Base-by-base conservation (phyloP, 108 stramenopile genomes). In the Stephanodiscus triporus region DNA sequence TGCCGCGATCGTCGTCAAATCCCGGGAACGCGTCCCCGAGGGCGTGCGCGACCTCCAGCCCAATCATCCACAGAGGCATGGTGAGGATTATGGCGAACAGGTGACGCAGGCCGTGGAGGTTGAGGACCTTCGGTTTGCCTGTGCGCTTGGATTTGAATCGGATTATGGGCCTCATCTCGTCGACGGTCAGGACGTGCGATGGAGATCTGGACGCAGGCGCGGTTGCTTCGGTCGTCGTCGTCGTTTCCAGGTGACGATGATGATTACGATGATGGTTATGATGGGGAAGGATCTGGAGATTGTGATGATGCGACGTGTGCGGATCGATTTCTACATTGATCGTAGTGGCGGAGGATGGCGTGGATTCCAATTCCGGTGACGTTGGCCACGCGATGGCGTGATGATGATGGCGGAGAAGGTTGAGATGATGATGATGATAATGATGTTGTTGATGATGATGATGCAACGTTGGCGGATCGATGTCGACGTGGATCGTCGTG, bases 1-100 rank as follows among this genome's bases (percentile, higher is more conserved):
- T 65, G 50, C 77, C 81, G 17, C 86, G 71, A 64, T 93, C 75
- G 16, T 74, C 73, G 66, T 93, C 92, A 32, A 80, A 76, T 1
- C 83, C 84, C 23, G 49, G 65, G 29, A 71, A 57, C 11, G 63
- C n/a, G 37, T 86, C 68, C 26, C 80, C 78, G 0, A 81, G 63
- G 6, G 29, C 62, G 1, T 83, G 70, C 11, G 83, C 37, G 11
- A 78, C 63, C 22, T 72, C 63, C 86, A 92, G 88, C 22, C 84
- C 75, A 9, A 77, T 19, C 24, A 82, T 26, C 91, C 91, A 92
- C 7, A 89, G 47, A 20, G 91, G 91, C 56, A 86, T 79, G 32
- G 86, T 87, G 10, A 80, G 9, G 0, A 87, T 16, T 13, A 87
- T 82, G 17, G 86, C 82, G 14, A 82, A 19, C 20, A 88, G 56